Evolutionary conservation across 78 protist genomes (phyloP), one percentile per base, ranked within the genome.

Genomic region (Speleostelium caveatum): DNA sequence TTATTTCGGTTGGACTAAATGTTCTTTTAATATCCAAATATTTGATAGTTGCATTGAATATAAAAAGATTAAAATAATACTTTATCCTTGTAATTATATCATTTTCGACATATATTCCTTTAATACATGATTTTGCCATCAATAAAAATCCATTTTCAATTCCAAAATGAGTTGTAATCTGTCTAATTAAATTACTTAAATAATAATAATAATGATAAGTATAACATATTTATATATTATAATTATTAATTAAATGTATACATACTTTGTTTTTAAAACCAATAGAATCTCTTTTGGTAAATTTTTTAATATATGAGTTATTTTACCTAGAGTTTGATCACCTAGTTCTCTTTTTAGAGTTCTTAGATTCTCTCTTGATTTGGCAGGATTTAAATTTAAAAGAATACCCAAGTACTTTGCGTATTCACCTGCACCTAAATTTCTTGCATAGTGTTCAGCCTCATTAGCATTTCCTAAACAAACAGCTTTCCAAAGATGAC

Each of bases 181-280:
- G 91, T 83, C 91, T 67, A 1, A 83, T 83, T 16, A 83, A 42
- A 45, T 83, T 83, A 60, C 49, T 58, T 7, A 35, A 33, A 35
- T 26, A 53, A 35, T 51, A 33, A 22, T 17, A 67, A 39, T 22
- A 12, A 7, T 21, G 6, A 10, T 45, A 14, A 45, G 53, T 45
- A 45, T 10, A 45, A 6, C 10, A 10, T 45, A 45, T 45, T 6
- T 28, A 19, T 38, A 2, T 33, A 38, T 8, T 7, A 36, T 38
- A 19, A n/a, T 16, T 28, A 17, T 6, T 32, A 5, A 35, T 60
- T 41, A n/a, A 65, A 26, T 5, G 33, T 42, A 60, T 45, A 86
- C 92, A 42, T 67, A 86, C 92, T 88, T 76, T 41, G 87, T 78
- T 51, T 78, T 76, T 30, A 88, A 67, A 30, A 88, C 94, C 69